Conservation (phyloP, 1,139 yeast species). For the Spencermartinsiella ligniputridi region DNA sequence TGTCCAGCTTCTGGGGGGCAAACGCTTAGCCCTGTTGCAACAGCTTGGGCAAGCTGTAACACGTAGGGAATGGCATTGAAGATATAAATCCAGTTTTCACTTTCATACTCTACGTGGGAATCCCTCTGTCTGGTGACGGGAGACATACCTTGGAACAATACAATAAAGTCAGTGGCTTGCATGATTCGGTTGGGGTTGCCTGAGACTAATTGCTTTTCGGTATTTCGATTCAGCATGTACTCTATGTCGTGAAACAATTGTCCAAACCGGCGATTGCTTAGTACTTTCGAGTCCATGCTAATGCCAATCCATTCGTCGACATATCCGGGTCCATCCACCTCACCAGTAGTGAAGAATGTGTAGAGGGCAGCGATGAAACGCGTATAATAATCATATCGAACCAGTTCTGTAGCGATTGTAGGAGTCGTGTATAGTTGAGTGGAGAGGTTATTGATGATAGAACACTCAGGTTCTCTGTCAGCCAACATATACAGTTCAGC, state of each 20-base stretch:
- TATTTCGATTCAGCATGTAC: slow-evolving; percentile 67
- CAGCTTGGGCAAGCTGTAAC: slow-evolving; percentile 34
- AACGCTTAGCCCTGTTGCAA: slow-evolving; percentile 34
- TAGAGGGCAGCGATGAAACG: slow-evolving; percentile 64
- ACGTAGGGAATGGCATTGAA: slow-evolving; percentile 63
- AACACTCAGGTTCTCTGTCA: slow-evolving; percentile 80
- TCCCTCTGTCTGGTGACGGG: slow-evolving; percentile 70
- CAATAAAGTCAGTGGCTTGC: slow-evolving; percentile 58
- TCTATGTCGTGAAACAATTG: slow-evolving; percentile 83
- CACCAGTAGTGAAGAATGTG: slow-evolving; percentile 57
- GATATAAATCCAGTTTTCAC: slow-evolving; percentile 76
- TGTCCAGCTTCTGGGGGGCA: slow-evolving; percentile 11
- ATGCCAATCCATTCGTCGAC: slow-evolving; percentile 36
- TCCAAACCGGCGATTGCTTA: slow-evolving; percentile 78
- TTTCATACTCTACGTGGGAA: slow-evolving; percentile 87
- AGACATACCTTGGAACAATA: slow-evolving; percentile 76
- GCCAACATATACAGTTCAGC: slow-evolving; percentile 66
- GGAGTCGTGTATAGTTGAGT: slow-evolving; percentile 89
- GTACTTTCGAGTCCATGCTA: slow-evolving; percentile 34
- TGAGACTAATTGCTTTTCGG: slow-evolving; percentile 41
- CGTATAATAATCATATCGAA: slow-evolving; percentile 65
- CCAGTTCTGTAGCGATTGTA: slow-evolving; percentile 64
- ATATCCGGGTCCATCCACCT: slow-evolving; percentile 46
- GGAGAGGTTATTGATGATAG: slow-evolving; percentile 68
- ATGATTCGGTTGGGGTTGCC: slow-evolving; percentile 33